Evolutionary conservation across 306 rosid species (phyloP), one percentile per base, ranked within the genome.

Genomic region (Quillaja saponaria): DNA sequence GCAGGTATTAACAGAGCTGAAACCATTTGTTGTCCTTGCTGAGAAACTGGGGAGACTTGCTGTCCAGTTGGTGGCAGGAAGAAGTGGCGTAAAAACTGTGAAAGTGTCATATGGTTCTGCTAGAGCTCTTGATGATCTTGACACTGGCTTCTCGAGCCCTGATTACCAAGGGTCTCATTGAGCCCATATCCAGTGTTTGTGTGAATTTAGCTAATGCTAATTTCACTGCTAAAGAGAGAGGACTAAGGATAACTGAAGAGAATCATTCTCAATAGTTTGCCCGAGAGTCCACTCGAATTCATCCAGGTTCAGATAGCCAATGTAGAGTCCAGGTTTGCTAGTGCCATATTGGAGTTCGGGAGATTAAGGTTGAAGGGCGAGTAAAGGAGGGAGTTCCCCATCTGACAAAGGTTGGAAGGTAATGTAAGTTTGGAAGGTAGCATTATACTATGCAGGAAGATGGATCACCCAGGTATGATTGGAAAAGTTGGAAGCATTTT

Each of bases 401-500:
- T 59, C 78, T 83, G 54, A 83, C 85, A 0, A 83, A 63, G 81
- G 88, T 82, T 6, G 87, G 87, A 83, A 76, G 88, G 76, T n/a
- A 85, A 83, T 54, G 88, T 83, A 46, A 80, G 82, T 33, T 41
- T 83, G 78, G 88, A 83, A 58, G 88, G 88, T 13, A 83, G 63
- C 54, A 67, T 83, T 19, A 76, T 83, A 13, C 80, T 83, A 35
- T 83, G 88, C 69, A 70, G 88, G 58, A 85, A 83, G 73, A 85
- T 83, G 4, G 88, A 83, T 72, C 88, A 83, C 68, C 88, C 88
- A 0, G 88, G 88, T 54, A 76, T 83, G 83, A 83, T 83, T n/a
- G 88, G 88, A 58, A 55, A 4, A 15, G 82, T 83, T 34, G 88
- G 88, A 56, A 83, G 79, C 78, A 80, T 79, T 60, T 54, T 83